A percentile compares a stretch with the other conserved stretches of the same genome.
These are phyloP conservation scores for Penicillium sp. DNA, from an alignment of 2,329 filamentous ascomycete species.

Conservation along the genomic window DNA sequence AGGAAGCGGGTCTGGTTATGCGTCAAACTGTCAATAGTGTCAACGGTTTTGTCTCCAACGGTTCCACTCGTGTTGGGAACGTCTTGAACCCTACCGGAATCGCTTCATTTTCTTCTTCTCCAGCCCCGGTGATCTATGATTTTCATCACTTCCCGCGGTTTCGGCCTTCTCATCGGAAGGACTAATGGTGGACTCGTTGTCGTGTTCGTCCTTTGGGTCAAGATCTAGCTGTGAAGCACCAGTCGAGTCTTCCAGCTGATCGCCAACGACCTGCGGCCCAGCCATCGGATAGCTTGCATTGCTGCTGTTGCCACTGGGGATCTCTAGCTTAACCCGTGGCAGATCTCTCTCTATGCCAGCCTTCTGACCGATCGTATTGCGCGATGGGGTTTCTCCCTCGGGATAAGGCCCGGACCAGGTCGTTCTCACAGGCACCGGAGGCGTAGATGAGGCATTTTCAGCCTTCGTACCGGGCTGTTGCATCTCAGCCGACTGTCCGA, in stretches of 20 bases:
- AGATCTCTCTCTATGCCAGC: conserved; percentile 18
- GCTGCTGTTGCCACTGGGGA: conserved; percentile 23
- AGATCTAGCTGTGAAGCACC: conserved; percentile 13
- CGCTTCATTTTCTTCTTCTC: conserved; percentile 47
- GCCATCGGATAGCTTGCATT: conserved; percentile 16
- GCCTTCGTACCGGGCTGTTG: conserved; percentile 27
- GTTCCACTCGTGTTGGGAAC: no score
- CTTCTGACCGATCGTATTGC: conserved; percentile 15
- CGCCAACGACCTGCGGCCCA: conserved; percentile 17
- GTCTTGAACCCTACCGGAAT: conserved; percentile 38
- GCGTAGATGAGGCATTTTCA: conserved; percentile 29
- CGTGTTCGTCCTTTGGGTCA: conserved; percentile 17
- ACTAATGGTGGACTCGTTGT: conserved; percentile 22
- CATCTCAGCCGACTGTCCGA: conserved; percentile 24
- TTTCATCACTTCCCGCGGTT: conserved; percentile 29
- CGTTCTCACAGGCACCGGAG: conserved; percentile 11
- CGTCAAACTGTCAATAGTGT: conserved; percentile 63
- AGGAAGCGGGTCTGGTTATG: conserved; percentile 96
- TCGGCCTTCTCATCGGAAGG: conserved; percentile 32
- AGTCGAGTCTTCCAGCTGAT: conserved; percentile 12
- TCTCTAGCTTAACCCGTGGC: conserved; percentile 28
- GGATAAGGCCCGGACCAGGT: conserved; percentile 16
- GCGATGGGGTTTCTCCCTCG: conserved; percentile 21
- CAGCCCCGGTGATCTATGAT: conserved; percentile 25
- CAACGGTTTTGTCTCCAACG: not conserved